Conservation (phyloP, 495 filamentous ascomycete species). For the Podospora appendiculata region DNA sequence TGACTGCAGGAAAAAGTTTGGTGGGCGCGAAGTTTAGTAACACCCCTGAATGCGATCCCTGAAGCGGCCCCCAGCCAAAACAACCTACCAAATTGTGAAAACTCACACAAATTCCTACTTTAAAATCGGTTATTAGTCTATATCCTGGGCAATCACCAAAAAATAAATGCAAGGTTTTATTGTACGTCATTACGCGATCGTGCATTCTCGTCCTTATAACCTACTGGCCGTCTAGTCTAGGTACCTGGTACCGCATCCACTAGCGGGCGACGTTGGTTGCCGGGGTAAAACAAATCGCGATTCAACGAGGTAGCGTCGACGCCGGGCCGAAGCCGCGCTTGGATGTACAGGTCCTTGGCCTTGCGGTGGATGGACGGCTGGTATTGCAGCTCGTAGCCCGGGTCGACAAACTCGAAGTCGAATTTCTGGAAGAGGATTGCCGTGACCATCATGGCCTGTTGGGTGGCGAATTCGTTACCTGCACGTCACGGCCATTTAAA, state of each 20-base stretch:
- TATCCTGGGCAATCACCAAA: too few species aligned
- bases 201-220: too few species aligned
- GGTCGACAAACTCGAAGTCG: conserved; percentile 44
- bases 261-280: not conserved
- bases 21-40: too few species aligned
- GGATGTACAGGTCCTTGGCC: conserved; percentile 56
- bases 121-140: too few species aligned
- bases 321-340: conserved; percentile 46
- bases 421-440: conserved; percentile 49
- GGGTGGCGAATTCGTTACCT: conserved; percentile 43
- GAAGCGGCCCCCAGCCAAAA: too few species aligned
- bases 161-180: not conserved
- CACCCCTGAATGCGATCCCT: too few species aligned
- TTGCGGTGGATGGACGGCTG: conserved; percentile 61
- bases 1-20: too few species aligned
- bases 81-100: too few species aligned
- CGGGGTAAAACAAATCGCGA: not conserved
- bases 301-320: conserved; percentile 10
- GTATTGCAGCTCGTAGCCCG: conserved; percentile 50
- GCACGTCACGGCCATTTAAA: not conserved
- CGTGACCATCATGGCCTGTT: conserved; percentile 39
- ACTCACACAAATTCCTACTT: too few species aligned
- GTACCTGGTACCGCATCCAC: too few species aligned
- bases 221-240: too few species aligned
- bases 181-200: not conserved